Base-by-base conservation (phyloP, 345 rosid genomes). In the Gossypium herbaceum region DNA sequence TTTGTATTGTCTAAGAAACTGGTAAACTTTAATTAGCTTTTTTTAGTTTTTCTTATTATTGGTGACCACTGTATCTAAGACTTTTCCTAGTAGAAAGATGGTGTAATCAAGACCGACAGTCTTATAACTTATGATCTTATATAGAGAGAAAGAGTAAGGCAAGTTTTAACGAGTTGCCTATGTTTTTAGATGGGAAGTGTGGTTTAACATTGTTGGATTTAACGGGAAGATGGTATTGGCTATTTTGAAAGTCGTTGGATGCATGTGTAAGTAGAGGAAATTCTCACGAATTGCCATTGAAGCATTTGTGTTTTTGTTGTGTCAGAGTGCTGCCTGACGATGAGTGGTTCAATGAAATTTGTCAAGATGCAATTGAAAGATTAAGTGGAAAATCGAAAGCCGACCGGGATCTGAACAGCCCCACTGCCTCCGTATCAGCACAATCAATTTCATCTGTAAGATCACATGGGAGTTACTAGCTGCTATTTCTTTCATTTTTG, bases 401-500 rank as follows among this genome's bases (percentile, higher is more conserved):
- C 16, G 99, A 95, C 11, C 80, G 89, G 25, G 93, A 91, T 71
- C 82, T 79, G 43, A 86, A 81, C 82, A 96, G 99, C 88, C 99
- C 99, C 15, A 96, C 98, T 20, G 98, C 97, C 50, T 95, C 98
- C 9, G 89, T 95, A 55, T 95, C 99, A 2, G 98, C 99, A 17
- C 99, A 93, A 60, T 96, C 99, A 66, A 91, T 93, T 68, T 92
- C 99, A 68, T 96, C 99, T 0, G 87, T 89, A 65, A 86, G 97
- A 81, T 93, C 99, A 27, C 97, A 90, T 59, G 95, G 99, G 61
- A 96, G 99, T 68, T 79, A 86, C 73, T 91, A 76, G 86, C 71
- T 22, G 25, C 60, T 12, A 2, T 59, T 55, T 62, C 58, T 67
- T 73, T 12, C 19, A 63, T 76, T 72, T 57, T 13, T 85, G 88